A percentile compares a stretch with the other conserved stretches of the same genome.
These are phyloP conservation scores for Xerocomus brunneocitrinus DNA, from an alignment of 768 basidiomycete species.

Conservation along the genomic window DNA sequence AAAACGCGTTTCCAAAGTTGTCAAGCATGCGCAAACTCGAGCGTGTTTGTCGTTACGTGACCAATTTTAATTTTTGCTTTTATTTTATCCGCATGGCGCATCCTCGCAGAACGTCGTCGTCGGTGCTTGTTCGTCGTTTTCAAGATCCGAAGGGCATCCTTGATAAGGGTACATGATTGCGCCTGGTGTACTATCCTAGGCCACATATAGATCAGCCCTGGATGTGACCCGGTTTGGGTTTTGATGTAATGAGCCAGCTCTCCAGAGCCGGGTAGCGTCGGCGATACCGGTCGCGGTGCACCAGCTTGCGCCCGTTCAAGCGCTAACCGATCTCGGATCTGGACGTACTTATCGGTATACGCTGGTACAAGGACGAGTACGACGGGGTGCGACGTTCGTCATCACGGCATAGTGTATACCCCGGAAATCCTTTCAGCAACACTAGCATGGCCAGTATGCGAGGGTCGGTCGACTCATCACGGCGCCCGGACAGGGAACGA, in stretches of 20 bases:
- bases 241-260: not conserved
- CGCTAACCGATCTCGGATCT: not conserved
- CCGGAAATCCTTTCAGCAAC: not conserved
- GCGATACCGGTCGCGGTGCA: not conserved
- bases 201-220: not conserved
- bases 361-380: not conserved
- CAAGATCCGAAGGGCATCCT: not conserved
- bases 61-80: not conserved
- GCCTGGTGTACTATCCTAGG: not conserved
- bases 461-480: not conserved
- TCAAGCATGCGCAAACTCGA: not conserved
- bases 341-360: not conserved
- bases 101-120: not conserved
- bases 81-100: not conserved
- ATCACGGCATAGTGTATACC: not conserved
- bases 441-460: not conserved
- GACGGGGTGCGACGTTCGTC: not conserved
- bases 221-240: not conserved
- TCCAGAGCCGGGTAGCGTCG: not conserved
- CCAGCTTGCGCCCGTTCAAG: not conserved
- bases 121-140: not conserved
- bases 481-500: not conserved
- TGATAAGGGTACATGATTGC: not conserved
- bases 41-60: not conserved
- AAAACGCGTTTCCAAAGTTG: constrained; percentile 5